Evolutionary conservation across 192 early-diverging fungal genomes (phyloP), one percentile per base, ranked within the genome.

Genomic region (Spizellomyces punctatus): DNA sequence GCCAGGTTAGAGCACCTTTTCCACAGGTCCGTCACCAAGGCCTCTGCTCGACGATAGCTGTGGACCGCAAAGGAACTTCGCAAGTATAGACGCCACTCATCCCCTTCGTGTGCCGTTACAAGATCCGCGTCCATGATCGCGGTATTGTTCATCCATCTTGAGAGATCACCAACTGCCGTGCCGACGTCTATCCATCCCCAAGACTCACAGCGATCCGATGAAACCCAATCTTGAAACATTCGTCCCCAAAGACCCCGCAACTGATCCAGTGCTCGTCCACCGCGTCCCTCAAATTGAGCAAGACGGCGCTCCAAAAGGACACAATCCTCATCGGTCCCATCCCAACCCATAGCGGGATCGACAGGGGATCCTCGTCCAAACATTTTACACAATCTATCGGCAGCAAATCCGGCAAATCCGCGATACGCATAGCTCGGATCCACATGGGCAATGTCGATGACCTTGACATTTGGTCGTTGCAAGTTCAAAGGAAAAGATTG

Each of bases 101-200:
- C 76, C n/a, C 76, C 76, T 58, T 69, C 76, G 49, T 75, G 64
- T 10, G 69, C 47, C 7, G 76, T 78, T 4, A 75, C 8, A 22
- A 78, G 14, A 54, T 78, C 76, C 9, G 72, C 63, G 49, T 64
- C 52, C 8, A 43, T 10, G 19, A 78, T 49, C 21, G 47, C 21
- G 8, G 21, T 17, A 46, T 68, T 74, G 49, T 79, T 69, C 75
- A 79, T 66, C 77, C 77, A 79, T 45, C 76, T 54, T 10, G 27
- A 22, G 41, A 78, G 41, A 52, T 79, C 58, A 9, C 75, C 77
- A 27, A 79, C 56, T 7, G 66, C 66, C 16, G 65, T 64, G 60
- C 66, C 69, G 22, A 49, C 14, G 42, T 64, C 67, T 45, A 67
- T 16, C 68, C 68, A 79, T 6, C 57, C 77, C 77, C 77, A 79